phyloP scores from a whole-genome alignment of 2,329 filamentous ascomycete species.

The Apiospora koreana region DNA sequence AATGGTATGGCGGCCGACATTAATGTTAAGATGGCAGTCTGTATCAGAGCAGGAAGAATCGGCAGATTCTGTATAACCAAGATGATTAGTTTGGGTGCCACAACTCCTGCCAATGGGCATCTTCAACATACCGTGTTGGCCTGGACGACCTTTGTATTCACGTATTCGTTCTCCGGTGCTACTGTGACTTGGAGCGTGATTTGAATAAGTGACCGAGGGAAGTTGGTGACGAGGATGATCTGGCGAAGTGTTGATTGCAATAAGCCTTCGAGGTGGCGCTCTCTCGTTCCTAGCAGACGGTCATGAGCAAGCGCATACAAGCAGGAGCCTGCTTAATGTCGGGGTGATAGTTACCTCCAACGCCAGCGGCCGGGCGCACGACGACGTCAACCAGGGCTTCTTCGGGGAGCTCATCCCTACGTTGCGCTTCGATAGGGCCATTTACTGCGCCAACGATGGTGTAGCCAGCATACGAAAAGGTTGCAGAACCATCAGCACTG shows the following conservation, averaged over 20 bases:
- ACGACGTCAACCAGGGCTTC: conserved; percentile 90
- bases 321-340: neutral
- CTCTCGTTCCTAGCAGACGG: conserved; percentile 58
- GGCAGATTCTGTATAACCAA: conserved; percentile 63
- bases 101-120: neutral
- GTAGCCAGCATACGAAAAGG: conserved; percentile 74
- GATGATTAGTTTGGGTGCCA: neutral
- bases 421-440: conserved; percentile 86
- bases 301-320: conserved; percentile 16
- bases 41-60: conserved; percentile 78
- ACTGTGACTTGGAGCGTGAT: conserved; percentile 76
- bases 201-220: conserved; percentile 77
- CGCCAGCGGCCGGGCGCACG: conserved; percentile 80
- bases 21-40: conserved; percentile 76
- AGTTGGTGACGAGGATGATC: conserved; percentile 72
- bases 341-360: conserved; percentile 62
- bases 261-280: conserved; percentile 80
- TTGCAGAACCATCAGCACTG: conserved; percentile 78
- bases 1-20: conserved; percentile 83
- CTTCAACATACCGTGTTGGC: conserved; percentile 56
- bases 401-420: conserved; percentile 88
- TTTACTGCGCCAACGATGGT: conserved; percentile 85
- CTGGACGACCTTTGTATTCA: conserved; percentile 60
- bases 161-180: conserved; percentile 67
- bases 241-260: conserved; percentile 72